Percentiles rank a stretch among this genome's conserved stretches.
phyloP scores from a whole-genome alignment of 257 asterid genomes.

The Petunia secreta region DNA sequence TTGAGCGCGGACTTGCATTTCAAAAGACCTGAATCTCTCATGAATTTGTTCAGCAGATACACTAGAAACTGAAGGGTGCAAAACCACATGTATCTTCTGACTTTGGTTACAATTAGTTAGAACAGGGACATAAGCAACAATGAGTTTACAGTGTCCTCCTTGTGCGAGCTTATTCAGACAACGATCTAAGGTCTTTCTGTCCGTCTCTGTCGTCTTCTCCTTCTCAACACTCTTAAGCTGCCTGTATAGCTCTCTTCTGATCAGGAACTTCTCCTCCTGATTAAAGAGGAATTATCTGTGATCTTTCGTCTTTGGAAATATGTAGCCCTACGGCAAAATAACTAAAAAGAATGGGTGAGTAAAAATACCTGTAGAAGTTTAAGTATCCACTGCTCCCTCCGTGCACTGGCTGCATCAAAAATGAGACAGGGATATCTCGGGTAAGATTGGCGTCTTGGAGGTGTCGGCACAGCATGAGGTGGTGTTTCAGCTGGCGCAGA shows the following conservation, averaged over 20 bases:
- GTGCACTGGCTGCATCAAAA: constrained; percentile 51
- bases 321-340: constrained; percentile 29
- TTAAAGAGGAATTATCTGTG: constrained; percentile 35
- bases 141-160: constrained; percentile 85
- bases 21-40: constrained; percentile 74
- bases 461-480: constrained; percentile 42
- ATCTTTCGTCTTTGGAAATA: constrained; percentile 32
- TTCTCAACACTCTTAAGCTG: constrained; percentile 74
- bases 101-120: constrained; percentile 79
- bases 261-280: constrained; percentile 90
- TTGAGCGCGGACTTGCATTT: constrained; percentile 61
- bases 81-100: constrained; percentile 69
- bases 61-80: constrained; percentile 71
- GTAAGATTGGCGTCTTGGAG: constrained; percentile 56
- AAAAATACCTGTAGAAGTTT: constrained; percentile 77
- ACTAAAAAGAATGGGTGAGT: constrained; percentile 29
- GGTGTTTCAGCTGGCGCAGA: constrained; percentile 38
- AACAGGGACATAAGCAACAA: constrained; percentile 63
- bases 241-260: constrained; percentile 78
- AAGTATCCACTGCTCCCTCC: constrained; percentile 84
- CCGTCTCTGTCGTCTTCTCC: constrained; percentile 66
- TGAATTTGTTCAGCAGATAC: constrained; percentile 77
- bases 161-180: constrained; percentile 75
- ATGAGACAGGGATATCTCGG: constrained; percentile 62
- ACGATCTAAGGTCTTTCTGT: constrained; percentile 76